Evolutionary conservation across 257 asterid genomes (phyloP).

Genomic region (Petunia axillaris): DNA sequence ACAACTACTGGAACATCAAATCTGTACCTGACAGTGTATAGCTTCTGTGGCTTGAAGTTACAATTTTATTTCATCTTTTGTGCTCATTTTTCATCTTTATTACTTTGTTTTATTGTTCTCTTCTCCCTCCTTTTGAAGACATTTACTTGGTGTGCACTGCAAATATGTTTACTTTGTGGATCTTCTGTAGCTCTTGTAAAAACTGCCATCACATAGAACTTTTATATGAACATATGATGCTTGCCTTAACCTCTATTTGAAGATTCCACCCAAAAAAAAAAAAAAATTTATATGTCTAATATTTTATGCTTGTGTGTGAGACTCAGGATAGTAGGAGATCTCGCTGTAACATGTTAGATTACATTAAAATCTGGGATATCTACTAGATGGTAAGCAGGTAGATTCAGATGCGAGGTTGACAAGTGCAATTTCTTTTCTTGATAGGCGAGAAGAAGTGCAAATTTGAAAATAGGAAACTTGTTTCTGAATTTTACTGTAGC

Average conservation of each 20-base stretch:
- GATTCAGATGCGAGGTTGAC: background rate
- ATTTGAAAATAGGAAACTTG: background rate
- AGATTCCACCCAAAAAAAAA: background rate
- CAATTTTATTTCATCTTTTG: background rate
- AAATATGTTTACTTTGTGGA: slow-evolving; percentile 11
- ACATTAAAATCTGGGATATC: background rate
- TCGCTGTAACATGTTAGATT: background rate
- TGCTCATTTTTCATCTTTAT: background rate
- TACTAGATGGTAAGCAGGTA: background rate
- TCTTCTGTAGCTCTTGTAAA: background rate
- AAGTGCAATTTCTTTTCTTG: too few relatives aligned
- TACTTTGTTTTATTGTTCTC: background rate
- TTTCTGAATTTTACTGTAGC: background rate
- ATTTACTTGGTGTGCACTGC: background rate
- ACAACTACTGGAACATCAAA: background rate
- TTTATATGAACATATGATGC: background rate
- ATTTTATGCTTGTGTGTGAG: background rate
- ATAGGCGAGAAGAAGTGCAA: background rate
- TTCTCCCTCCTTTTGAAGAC: background rate
- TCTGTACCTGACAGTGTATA: background rate
- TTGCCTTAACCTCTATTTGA: slow-evolving; percentile 1
- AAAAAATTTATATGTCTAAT: background rate
- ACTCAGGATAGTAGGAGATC: background rate
- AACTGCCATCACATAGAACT: background rate
- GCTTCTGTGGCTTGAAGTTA: slow-evolving; percentile 9